These are phyloP conservation scores for Saksenaea oblongispora DNA, from an alignment of 371 early-diverging fungal genomes.

Conservation along the genomic window DNA sequence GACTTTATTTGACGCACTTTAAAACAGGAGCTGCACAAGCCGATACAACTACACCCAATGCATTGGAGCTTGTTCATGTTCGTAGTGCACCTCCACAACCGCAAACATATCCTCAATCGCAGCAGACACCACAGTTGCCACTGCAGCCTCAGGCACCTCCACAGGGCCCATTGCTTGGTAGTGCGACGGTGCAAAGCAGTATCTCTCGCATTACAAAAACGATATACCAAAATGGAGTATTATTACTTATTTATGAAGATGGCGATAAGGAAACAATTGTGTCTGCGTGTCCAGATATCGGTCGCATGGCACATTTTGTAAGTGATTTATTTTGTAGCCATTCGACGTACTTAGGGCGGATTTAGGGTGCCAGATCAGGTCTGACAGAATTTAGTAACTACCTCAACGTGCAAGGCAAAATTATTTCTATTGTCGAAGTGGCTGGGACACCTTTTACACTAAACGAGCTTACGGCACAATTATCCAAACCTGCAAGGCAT, in stretches of 20 bases:
- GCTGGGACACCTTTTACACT: slow-evolving; percentile 18
- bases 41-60: slow-evolving; percentile 29
- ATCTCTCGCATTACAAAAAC: slow-evolving; percentile 20
- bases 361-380: slow-evolving; percentile 9
- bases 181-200: neutral
- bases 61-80: slow-evolving; percentile 66
- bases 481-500: slow-evolving; percentile 55
- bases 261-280: slow-evolving; percentile 68
- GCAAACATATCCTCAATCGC: slow-evolving; percentile 13
- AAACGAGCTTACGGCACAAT: slow-evolving; percentile 69
- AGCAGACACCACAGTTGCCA: slow-evolving; percentile 1
- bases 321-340: neutral
- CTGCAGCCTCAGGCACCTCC: slow-evolving; percentile 46
- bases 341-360: neutral
- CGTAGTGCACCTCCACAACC: slow-evolving; percentile 54
- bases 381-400: slow-evolving; percentile 26
- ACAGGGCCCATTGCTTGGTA: slow-evolving; percentile 10
- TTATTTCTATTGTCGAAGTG: slow-evolving; percentile 75
- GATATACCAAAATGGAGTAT: slow-evolving; percentile 63
- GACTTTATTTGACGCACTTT: slow-evolving; percentile 69
- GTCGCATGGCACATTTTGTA: slow-evolving; percentile 39
- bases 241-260: slow-evolving; percentile 60
- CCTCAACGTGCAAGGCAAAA: slow-evolving; percentile 69
- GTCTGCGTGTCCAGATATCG: slow-evolving; percentile 64
- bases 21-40: slow-evolving; percentile 12